phyloP scores from a whole-genome alignment of 2,329 filamentous ascomycete genomes.

The Colletotrichum lupini region DNA sequence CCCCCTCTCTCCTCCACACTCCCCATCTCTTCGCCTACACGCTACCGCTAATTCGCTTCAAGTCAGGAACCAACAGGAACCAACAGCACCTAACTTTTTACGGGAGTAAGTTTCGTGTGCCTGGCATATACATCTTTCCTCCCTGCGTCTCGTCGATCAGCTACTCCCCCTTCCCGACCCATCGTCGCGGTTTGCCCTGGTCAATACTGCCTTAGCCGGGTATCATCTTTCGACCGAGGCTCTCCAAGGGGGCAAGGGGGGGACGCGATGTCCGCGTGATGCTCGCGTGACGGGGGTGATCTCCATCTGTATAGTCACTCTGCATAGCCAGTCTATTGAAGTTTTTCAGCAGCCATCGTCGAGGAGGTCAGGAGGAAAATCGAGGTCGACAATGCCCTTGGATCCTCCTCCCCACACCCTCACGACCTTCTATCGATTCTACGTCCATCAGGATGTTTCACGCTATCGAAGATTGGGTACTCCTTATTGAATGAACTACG shows the following conservation, averaged over 20 bases:
- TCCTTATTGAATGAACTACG: constrained; percentile 1
- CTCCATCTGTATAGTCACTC: no score
- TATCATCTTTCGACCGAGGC: not conserved
- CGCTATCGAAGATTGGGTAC: not conserved
- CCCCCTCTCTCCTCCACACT: not conserved
- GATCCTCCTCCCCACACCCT: not conserved
- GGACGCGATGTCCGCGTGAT: not conserved
- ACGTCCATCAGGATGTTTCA: not conserved
- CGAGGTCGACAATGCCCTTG: not conserved
- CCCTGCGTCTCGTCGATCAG: constrained; percentile 1
- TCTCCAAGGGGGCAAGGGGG: not conserved
- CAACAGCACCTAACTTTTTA: not conserved
- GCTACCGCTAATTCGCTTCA: no score
- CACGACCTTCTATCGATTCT: not conserved
- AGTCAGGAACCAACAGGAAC: not conserved
- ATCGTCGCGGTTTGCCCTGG: not conserved
- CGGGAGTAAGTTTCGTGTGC: not conserved
- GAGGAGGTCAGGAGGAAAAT: not conserved
- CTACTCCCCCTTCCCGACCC: not conserved
- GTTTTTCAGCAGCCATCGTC: not conserved
- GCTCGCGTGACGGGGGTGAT: not conserved
- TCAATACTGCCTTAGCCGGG: not conserved
- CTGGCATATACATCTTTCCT: not conserved
- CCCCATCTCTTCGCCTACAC: not conserved
- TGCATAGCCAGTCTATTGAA: not conserved